phyloP scores from a whole-genome alignment of 1,284 basidiomycete genomes.

The Heterobasidion parviporum region DNA sequence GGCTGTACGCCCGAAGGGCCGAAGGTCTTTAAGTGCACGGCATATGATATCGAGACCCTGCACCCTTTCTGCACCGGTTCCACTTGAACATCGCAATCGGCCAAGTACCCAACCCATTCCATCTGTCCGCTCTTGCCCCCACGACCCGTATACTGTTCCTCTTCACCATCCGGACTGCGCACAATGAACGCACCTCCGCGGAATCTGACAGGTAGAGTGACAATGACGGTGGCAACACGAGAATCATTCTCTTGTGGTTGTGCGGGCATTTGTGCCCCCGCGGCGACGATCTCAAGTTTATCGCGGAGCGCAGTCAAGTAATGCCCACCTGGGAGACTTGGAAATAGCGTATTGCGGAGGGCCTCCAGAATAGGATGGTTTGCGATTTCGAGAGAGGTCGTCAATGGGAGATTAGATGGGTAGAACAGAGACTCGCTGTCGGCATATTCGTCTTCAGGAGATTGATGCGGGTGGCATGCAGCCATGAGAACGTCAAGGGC shows the following conservation, averaged over 20 bases:
- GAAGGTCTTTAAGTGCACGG: conserved; percentile 56
- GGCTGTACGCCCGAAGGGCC: conserved; percentile 43
- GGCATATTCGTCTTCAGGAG: conserved; percentile 41
- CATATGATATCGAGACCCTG: conserved; percentile 61
- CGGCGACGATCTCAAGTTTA: conserved; percentile 57
- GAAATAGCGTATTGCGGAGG: conserved; percentile 60
- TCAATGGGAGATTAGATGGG: conserved; percentile 62
- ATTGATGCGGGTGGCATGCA: conserved; percentile 60
- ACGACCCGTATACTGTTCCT: conserved; percentile 54
- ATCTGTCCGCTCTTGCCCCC: conserved; percentile 58
- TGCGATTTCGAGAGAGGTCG: conserved; percentile 66
- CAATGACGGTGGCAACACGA: conserved; percentile 60
- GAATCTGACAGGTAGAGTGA: conserved; percentile 67
- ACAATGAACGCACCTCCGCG: conserved; percentile 59
- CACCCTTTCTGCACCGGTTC: conserved; percentile 65
- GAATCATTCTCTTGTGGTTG: conserved; percentile 54
- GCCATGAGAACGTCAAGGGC: conserved; percentile 73
- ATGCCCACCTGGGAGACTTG: conserved; percentile 55
- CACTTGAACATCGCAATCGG: conserved; percentile 67
- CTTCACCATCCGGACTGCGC: conserved; percentile 44
- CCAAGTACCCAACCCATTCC: conserved; percentile 68
- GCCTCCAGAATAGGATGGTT: conserved; percentile 76
- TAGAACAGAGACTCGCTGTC: conserved; percentile 62
- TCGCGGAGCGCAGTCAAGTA: conserved; percentile 62
- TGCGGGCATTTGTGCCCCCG: conserved; percentile 48